Conservation (phyloP, 805 yeast genomes). For the Metschnikowia kunwiensis region DNA sequence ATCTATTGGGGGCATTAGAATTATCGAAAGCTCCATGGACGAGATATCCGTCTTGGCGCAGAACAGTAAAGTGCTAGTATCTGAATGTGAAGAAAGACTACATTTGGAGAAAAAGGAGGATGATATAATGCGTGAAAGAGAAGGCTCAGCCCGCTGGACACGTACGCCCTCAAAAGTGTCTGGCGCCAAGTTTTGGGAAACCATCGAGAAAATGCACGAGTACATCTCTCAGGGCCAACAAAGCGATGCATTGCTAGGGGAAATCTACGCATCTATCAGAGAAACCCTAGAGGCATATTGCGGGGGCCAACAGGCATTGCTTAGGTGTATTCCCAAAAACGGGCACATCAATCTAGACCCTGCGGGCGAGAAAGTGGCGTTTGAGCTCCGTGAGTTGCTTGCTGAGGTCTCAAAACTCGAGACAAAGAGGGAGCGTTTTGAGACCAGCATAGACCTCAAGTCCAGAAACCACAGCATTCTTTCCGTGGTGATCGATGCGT, state of each 20-base stretch:
- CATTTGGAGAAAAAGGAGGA: conserved; percentile 55
- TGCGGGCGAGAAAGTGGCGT: conserved; percentile 26
- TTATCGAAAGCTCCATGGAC: conserved; percentile 39
- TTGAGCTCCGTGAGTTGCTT: conserved; percentile 35
- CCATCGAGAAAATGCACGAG: conserved; percentile 42
- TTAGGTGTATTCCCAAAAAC: conserved; percentile 39
- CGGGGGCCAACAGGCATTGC: conserved; percentile 36
- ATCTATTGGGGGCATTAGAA: conserved; percentile 49
- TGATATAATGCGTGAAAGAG: conserved; percentile 43
- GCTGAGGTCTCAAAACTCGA: conserved; percentile 31
- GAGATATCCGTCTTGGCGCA: conserved; percentile 45
- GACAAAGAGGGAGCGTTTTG: conserved; percentile 36
- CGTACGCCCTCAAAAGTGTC: conserved; percentile 47
- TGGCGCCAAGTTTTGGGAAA: conserved; percentile 36
- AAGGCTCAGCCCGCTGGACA: conserved; percentile 56
- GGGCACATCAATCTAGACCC: conserved; percentile 34
- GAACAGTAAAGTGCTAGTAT: conserved; percentile 41
- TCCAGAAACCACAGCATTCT: conserved; percentile 47
- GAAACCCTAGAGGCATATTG: conserved; percentile 43
- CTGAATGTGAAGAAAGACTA: conserved; percentile 46
- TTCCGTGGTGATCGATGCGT: conserved; percentile 51
- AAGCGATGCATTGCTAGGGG: conserved; percentile 56
- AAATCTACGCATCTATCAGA: conserved; percentile 48
- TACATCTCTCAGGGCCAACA: conserved; percentile 55
- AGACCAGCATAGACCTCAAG: conserved; percentile 44